Conservation (phyloP, 495 filamentous ascomycete species). For the Xylaria castorea region DNA sequence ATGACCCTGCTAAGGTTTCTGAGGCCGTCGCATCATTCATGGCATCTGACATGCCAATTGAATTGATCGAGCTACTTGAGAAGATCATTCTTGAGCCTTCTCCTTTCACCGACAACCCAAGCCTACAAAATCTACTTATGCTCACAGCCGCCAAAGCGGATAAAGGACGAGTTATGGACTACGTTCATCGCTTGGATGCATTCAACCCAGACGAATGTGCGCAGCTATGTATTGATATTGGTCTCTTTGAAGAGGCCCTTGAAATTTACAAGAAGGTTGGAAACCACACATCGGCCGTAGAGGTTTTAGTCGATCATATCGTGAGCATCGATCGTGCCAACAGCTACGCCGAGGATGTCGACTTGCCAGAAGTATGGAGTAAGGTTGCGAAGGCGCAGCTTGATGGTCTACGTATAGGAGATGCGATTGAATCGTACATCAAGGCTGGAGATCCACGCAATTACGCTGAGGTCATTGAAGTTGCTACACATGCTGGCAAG, state of each 20-base stretch:
- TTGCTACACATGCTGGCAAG: conserved; percentile 93
- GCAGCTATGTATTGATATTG: conserved; percentile 89
- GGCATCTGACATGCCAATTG: conserved; percentile 84
- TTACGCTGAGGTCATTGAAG: conserved; percentile 94
- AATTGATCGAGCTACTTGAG: conserved; percentile 96
- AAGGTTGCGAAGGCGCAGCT: conserved; percentile 98
- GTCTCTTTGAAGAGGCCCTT: conserved; percentile 95
- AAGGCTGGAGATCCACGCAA: conserved; percentile 92
- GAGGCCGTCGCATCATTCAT: conserved; percentile 94
- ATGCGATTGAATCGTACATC: conserved; percentile 97
- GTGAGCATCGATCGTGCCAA: conserved; percentile 98
- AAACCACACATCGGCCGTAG: conserved; percentile 83
- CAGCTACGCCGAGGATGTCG: conserved; percentile 94
- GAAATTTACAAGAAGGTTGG: conserved; percentile 98
- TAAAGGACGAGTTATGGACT: conserved; percentile 93
- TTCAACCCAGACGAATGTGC: conserved; percentile 95
- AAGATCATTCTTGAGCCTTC: conserved; percentile 99
- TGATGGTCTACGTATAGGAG: conserved; percentile 90
- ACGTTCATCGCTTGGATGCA: conserved; percentile 87
- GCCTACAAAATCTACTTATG: conserved; percentile 95
- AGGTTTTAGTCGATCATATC: conserved; percentile 94
- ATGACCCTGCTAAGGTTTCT: conserved; percentile 93
- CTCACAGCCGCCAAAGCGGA: conserved; percentile 97
- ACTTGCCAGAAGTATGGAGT: conserved; percentile 98
- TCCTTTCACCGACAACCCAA: conserved; percentile 95